Evolutionary conservation across 2,329 filamentous ascomycete species (phyloP), one percentile per base, ranked within the genome.

Genomic region (Tolypocladium tundrense): DNA sequence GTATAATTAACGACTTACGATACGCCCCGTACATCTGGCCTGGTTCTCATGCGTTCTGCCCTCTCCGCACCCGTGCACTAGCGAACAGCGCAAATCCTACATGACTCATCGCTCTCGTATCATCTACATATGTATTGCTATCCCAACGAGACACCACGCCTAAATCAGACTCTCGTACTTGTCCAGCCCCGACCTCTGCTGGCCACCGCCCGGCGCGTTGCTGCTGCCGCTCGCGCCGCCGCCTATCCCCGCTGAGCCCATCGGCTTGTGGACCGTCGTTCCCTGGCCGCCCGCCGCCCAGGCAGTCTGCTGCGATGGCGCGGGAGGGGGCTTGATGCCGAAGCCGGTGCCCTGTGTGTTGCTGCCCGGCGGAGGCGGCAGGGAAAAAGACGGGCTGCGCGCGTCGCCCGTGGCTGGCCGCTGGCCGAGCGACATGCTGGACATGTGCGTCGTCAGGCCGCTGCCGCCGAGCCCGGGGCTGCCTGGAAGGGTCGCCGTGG

Each of bases 161-260:
- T 73, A 88, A 64, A 88, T 70, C 63, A 88, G 68, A 72, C 86
- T 88, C 69, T 86, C 81, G 62, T 88, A 88, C 72, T 85, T 86
- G 70, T 87, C 84, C 71, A 88, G 73, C 0, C 85, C 84, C 6
- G 79, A 77, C 64, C 77, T 79, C 58, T 70, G 72, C 58, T 72
- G 69, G 50, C 59, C 60, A 37, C 63, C 60, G 11, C 57, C 54
- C 21, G 57, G 65, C 64, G 60, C 68, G 65, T 60, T 67, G 65
- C 60, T 67, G 65, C 53, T 67, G 62, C 51, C 63, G 64, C 40
- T 64, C 59, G 31, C 66, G 58, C 55, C 69, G 58, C 54, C 69
- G 54, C 63, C 65, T 56, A 67, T 65, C 35, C 62, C 63, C 4
- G 58, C 55, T 45, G 62, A 58, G 31, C 53, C 60, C 48, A 54